Conservation (phyloP, 2,329 filamentous ascomycete species). For the Triangularia setosa region DNA sequence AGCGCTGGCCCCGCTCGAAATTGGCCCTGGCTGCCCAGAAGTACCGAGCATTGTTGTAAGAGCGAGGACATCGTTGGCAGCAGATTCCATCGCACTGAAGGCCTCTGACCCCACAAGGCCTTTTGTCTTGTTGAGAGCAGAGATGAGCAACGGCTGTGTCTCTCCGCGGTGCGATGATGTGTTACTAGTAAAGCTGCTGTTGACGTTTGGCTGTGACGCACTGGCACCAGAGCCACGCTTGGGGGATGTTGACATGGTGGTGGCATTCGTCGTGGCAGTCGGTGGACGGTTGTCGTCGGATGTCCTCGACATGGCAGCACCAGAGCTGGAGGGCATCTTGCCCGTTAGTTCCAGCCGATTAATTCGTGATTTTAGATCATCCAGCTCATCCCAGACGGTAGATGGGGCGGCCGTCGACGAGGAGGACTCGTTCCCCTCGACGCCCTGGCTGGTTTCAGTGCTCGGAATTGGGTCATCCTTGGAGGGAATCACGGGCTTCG, state of each 20-base stretch:
- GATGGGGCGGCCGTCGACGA: slow-evolving; percentile 84
- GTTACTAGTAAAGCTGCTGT: slow-evolving; percentile 26
- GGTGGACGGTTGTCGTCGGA: slow-evolving; percentile 73
- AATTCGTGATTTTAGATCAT: slow-evolving; percentile 91
- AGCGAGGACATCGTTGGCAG: slow-evolving; percentile 75
- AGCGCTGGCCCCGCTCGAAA: slow-evolving; percentile 62
- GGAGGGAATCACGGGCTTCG: slow-evolving; percentile 38
- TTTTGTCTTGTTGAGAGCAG: slow-evolving; percentile 77
- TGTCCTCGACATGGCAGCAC: slow-evolving; percentile 69
- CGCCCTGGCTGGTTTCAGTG: slow-evolving; percentile 39
- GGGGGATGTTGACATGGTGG: slow-evolving; percentile 85
- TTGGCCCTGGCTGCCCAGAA: slow-evolving; percentile 63
- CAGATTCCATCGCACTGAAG: slow-evolving; percentile 74
- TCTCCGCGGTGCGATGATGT: slow-evolving; percentile 44
- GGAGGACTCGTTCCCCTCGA: slow-evolving; percentile 78
- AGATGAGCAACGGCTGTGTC: slow-evolving; percentile 72
- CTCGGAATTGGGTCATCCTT: slow-evolving; percentile 34
- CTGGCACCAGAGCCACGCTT: slow-evolving; percentile 48
- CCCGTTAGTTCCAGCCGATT: slow-evolving; percentile 85
- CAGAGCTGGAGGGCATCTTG: slow-evolving; percentile 78
- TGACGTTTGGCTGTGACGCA: slow-evolving; percentile 40
- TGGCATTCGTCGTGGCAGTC: slow-evolving; percentile 86
- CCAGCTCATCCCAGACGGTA: slow-evolving; percentile 95
- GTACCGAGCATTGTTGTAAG: slow-evolving; percentile 75
- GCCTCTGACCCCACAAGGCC: slow-evolving; percentile 65